These are phyloP conservation scores for Mucor irregularis DNA, from an alignment of 371 early-diverging fungal species.

Conservation along the genomic window DNA sequence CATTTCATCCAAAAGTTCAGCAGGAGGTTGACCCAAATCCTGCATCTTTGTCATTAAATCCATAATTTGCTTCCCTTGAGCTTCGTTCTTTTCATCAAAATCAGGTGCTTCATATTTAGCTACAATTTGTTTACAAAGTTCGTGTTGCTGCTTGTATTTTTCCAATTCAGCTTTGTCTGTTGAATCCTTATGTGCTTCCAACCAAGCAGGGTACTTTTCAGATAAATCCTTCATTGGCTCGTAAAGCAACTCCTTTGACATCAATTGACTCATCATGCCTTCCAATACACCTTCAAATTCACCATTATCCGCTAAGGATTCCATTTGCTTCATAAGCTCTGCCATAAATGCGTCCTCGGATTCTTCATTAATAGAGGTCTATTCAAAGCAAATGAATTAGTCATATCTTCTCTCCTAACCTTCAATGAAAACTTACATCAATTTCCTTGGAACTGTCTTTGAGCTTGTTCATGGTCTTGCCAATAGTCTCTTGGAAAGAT, in stretches of 20 bases:
- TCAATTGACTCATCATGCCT: slow-evolving; percentile 86
- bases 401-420: not conserved
- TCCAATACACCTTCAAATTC: slow-evolving; percentile 87
- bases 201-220: slow-evolving; percentile 82
- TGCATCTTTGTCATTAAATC: slow-evolving; percentile 96
- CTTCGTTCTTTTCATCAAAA: slow-evolving; percentile 65
- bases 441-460: slow-evolving; percentile 81
- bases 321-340: slow-evolving; percentile 91
- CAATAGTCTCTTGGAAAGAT: slow-evolving; percentile 79
- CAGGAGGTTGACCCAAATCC: slow-evolving; percentile 93
- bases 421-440: slow-evolving; percentile 55
- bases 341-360: slow-evolving; percentile 77
- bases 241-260: slow-evolving; percentile 90
- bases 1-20: slow-evolving; percentile 82
- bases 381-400: not conserved
- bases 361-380: slow-evolving; percentile 67
- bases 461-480: slow-evolving; percentile 83
- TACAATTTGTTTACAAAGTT: slow-evolving; percentile 74
- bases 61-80: slow-evolving; percentile 68
- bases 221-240: slow-evolving; percentile 92
- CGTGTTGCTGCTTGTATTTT: slow-evolving; percentile 75
- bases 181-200: slow-evolving; percentile 71
- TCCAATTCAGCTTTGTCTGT: slow-evolving; percentile 67
- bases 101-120: slow-evolving; percentile 69
- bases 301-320: slow-evolving; percentile 72